Evolutionary conservation across 805 yeast species (phyloP).

Genomic region (Cyberlindnera mrakii): DNA sequence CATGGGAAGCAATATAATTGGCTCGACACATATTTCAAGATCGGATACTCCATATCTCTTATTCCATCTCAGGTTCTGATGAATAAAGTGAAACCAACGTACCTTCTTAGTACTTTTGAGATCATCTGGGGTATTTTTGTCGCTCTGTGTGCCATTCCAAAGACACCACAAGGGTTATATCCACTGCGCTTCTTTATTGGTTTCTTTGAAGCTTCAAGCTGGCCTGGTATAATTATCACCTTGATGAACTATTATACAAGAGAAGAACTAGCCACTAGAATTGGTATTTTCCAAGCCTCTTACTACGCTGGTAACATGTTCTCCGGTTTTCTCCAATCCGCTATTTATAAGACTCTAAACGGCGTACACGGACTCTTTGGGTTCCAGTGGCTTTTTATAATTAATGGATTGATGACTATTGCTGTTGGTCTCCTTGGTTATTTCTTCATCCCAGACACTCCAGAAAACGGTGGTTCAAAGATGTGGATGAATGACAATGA

Average conservation of each 20-base stretch:
- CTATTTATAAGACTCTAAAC: slow-evolving; percentile 10
- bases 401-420: slow-evolving; percentile 14
- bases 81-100: slow-evolving; percentile 48
- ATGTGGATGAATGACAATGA: slow-evolving; percentile 29
- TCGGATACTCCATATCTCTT: slow-evolving; percentile 59
- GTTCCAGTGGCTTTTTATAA: slow-evolving; percentile 14
- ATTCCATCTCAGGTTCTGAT: slow-evolving; percentile 60
- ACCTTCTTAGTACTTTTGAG: slow-evolving; percentile 46
- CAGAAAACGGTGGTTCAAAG: slow-evolving; percentile 22
- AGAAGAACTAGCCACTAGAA: slow-evolving; percentile 30
- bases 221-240: slow-evolving; percentile 36
- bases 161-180: slow-evolving; percentile 29
- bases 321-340: slow-evolving; percentile 38
- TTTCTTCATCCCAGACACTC: slow-evolving; percentile 32
- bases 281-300: slow-evolving; percentile 19
- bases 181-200: slow-evolving; percentile 65
- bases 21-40: slow-evolving; percentile 52
- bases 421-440: slow-evolving; percentile 29
- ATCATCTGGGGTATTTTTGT: slow-evolving; percentile 67
- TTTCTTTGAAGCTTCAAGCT: slow-evolving; percentile 58
- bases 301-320: slow-evolving; percentile 15
- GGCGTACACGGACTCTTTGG: slow-evolving; percentile 8
- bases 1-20: slow-evolving; percentile 43
- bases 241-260: slow-evolving; percentile 31
- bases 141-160: slow-evolving; percentile 42